Percentiles rank a stretch among this genome's conserved stretches.
These are phyloP conservation scores for Gentiana straminea DNA, from an alignment of 257 asterid species.

Conservation along the genomic window DNA sequence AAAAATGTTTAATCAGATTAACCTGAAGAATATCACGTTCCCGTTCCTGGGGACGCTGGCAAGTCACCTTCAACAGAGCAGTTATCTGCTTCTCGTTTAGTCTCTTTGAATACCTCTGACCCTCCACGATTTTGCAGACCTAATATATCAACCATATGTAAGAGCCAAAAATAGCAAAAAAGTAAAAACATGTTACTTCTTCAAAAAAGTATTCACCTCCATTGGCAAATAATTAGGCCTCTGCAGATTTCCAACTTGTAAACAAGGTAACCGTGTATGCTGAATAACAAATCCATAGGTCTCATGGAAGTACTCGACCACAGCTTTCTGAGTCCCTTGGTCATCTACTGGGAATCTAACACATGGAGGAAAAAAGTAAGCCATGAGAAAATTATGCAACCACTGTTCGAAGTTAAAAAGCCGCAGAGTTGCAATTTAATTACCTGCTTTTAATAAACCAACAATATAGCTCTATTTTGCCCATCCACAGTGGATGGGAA, in stretches of 20 bases:
- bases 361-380: conserved; percentile 6
- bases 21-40: conserved; percentile 79
- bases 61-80: conserved; percentile 80
- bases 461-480: too few relatives aligned
- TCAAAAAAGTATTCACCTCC: conserved; percentile 49
- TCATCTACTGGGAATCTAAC: conserved; percentile 87
- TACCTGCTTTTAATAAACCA: too few relatives aligned
- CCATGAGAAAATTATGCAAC: neutral
- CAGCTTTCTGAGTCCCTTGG: conserved; percentile 74
- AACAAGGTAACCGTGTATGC: conserved; percentile 75
- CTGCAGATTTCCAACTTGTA: conserved; percentile 89
- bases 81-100: conserved; percentile 90
- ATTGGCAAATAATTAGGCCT: conserved; percentile 87
- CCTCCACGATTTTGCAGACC: conserved; percentile 96
- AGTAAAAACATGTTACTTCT: neutral
- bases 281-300: conserved; percentile 74
- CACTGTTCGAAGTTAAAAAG: neutral
- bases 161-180: neutral
- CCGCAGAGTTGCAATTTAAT: too few relatives aligned
- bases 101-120: conserved; percentile 91
- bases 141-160: conserved; percentile 11
- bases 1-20: too few relatives aligned
- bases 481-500: too few relatives aligned
- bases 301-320: conserved; percentile 71
- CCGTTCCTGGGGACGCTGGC: conserved; percentile 90